phyloP scores from a whole-genome alignment of 768 basidiomycete species.

The Boletus vinaceobasis region DNA sequence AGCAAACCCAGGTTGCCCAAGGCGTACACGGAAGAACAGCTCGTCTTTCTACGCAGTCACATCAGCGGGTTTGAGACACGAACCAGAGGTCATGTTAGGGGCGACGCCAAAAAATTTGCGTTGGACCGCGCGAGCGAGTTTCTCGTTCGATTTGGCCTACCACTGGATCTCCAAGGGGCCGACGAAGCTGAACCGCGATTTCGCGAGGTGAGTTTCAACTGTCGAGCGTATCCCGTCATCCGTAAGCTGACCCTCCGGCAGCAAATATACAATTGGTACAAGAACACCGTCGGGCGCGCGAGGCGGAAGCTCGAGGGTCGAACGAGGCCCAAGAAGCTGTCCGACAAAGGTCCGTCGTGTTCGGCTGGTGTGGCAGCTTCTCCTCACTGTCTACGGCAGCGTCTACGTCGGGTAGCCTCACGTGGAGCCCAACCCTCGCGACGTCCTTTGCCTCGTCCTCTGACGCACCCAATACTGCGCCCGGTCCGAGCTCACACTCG shows the following conservation, averaged over 20 bases:
- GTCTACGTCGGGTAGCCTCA: constrained; percentile 25
- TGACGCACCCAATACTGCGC: constrained; percentile 10
- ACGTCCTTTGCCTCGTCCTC: constrained; percentile 35
- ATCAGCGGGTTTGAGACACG: constrained; percentile 55
- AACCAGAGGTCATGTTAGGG: constrained; percentile 56
- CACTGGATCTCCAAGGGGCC: constrained; percentile 49
- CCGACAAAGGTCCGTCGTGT: constrained; percentile 44
- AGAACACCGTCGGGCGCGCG: constrained; percentile 63
- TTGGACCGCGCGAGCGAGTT: constrained; percentile 61
- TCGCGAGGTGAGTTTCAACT: constrained; percentile 52
- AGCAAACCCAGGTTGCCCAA: constrained; percentile 64
- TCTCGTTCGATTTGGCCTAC: constrained; percentile 55
- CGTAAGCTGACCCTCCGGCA: constrained; percentile 14
- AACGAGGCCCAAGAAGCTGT: constrained; percentile 46
- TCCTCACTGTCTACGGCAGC: constrained; percentile 5
- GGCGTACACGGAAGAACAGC: constrained; percentile 62
- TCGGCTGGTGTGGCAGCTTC: neutral
- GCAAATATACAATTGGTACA: constrained; percentile 77
- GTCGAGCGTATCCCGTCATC: neutral
- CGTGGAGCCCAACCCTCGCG: constrained; percentile 39
- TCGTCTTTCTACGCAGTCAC: constrained; percentile 53
- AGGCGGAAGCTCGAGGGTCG: constrained; percentile 56
- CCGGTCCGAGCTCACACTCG: constrained; percentile 34
- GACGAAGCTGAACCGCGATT: constrained; percentile 60
- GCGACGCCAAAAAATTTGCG: constrained; percentile 69